Conservation (phyloP, 2,329 filamentous ascomycete species). For the Microcyclospora tardicrescens region DNA sequence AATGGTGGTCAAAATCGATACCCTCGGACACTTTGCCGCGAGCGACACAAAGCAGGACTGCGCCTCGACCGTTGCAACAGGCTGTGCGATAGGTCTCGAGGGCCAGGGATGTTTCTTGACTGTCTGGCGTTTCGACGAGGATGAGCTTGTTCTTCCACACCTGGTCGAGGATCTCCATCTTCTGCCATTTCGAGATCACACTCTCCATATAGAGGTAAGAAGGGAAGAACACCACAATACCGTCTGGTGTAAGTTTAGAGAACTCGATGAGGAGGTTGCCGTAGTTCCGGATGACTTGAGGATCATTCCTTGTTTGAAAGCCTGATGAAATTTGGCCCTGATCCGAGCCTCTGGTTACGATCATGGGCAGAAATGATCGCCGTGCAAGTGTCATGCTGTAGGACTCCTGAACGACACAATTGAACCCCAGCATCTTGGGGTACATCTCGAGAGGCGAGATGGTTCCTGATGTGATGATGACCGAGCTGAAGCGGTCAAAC, state of each 20-base stretch:
- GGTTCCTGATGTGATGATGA: constrained; percentile 96
- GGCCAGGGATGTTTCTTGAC: constrained; percentile 89
- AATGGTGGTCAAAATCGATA: constrained; percentile 98
- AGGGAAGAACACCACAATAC: constrained; percentile 98
- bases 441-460: constrained; percentile 98
- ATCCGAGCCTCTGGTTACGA: constrained; percentile 88
- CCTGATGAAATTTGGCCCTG: constrained; percentile 86
- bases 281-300: constrained; percentile 93
- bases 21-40: constrained; percentile 95
- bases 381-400: constrained; percentile 94
- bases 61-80: constrained; percentile 91
- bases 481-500: constrained; percentile 92
- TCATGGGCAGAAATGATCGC: constrained; percentile 93
- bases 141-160: constrained; percentile 99
- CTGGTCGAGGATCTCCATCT: constrained; percentile 92
- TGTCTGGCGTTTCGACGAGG: constrained; percentile 91
- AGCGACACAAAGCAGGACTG: constrained; percentile 85
- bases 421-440: constrained; percentile 93
- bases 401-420: constrained; percentile 86
- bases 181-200: constrained; percentile 98
- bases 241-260: constrained; percentile 87
- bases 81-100: constrained; percentile 95
- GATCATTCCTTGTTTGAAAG: constrained; percentile 91
- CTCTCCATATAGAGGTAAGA: constrained; percentile 99
- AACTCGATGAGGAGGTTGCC: constrained; percentile 90